Percentiles rank a stretch among this genome's conserved stretches.
phyloP scores from a whole-genome alignment of 2,329 filamentous ascomycete genomes.

The Talaromyces atroroseus region DNA sequence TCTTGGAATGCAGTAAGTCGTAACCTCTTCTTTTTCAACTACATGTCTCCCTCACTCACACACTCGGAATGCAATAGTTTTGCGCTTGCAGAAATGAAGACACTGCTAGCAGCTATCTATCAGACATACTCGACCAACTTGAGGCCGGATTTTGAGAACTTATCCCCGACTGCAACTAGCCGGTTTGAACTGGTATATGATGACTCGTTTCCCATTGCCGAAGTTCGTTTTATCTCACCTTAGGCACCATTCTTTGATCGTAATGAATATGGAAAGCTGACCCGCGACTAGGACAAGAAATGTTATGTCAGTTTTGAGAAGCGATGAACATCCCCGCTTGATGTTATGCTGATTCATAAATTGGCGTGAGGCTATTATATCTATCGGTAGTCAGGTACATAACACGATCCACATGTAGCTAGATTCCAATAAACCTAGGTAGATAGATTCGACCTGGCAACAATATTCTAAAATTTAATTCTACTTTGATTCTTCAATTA shows the following conservation, averaged over 20 bases:
- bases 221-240: background rate
- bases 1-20: conserved; percentile 2
- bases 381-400: background rate
- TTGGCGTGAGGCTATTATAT: background rate
- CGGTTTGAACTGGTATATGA: conserved; percentile 5
- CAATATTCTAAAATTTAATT: background rate
- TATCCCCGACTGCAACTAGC: background rate
- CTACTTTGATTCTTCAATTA: background rate
- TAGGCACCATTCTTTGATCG: background rate
- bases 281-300: background rate
- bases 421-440: no score
- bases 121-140: background rate
- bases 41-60: background rate
- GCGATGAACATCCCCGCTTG: background rate
- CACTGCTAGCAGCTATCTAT: background rate
- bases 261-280: background rate
- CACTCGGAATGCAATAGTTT: background rate
- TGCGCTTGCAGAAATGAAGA: conserved; percentile 6
- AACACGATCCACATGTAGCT: background rate
- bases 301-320: background rate
- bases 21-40: background rate
- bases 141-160: background rate
- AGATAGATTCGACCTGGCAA: background rate
- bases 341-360: no score
- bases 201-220: background rate